Evolutionary conservation across 73 alveolate genomes (phyloP).

Genomic region (Paraurostyla sp.): DNA sequence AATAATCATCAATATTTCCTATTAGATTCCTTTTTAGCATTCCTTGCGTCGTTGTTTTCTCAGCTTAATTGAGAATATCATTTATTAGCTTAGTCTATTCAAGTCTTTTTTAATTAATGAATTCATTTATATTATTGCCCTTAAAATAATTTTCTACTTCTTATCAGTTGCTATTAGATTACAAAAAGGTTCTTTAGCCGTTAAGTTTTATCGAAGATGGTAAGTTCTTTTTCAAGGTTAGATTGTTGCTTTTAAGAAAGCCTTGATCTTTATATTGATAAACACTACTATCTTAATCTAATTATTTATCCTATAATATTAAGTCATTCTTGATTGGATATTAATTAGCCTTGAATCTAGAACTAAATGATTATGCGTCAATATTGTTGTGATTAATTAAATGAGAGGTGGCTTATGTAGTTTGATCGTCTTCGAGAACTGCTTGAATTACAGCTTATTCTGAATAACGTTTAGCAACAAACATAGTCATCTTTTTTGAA

Average conservation of each 20-base stretch:
- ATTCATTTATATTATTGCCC: not conserved
- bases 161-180: not conserved
- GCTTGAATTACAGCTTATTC: not conserved
- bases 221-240: not conserved
- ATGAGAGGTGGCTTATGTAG: not conserved
- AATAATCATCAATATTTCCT: not conserved
- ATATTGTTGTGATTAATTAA: no score
- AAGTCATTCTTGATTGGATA: not conserved
- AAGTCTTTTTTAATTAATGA: not conserved
- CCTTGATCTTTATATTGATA: no score
- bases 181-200: not conserved
- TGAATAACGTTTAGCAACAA: not conserved
- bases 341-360: not conserved
- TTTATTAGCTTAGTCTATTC: not conserved
- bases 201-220: not conserved
- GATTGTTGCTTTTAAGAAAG: not conserved
- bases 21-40: not conserved
- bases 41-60: not conserved
- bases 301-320: no score
- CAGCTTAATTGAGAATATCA: not conserved
- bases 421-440: not conserved
- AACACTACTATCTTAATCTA: no score
- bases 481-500: not conserved
- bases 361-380: no score
- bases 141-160: not conserved